Evolutionary conservation across 2,329 filamentous ascomycete species (phyloP), one percentile per base, ranked within the genome.

Genomic region (Tolypocladium tropicale): DNA sequence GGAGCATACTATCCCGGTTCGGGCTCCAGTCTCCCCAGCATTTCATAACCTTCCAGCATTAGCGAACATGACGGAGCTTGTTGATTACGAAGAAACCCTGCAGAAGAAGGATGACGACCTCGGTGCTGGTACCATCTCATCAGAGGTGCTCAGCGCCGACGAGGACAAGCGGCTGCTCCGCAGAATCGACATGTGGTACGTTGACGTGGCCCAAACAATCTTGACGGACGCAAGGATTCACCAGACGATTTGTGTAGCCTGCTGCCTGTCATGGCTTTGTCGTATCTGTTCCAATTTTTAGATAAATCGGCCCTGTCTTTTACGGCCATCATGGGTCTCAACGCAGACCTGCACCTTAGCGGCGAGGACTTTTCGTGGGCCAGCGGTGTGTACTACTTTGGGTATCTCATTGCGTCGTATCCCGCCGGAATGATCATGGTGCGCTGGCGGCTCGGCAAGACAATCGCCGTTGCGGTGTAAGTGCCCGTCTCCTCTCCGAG

Each of bases 251-350:
- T 9, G 9, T 32, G 6, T 9, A 76, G 76, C 68, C 60, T 82
- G 33, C 75, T 85, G 67, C 83, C 76, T 4, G 57, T 76, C 57
- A 74, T 78, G 72, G 80, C 69, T 55, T 73, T 60, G 62, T 79
- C 74, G 1, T 85, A 85, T 62, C 76, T 79, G n/a, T 68, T 84
- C 6, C 82, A 85, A 58, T 85, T 79, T 59, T 71, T 82, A 2
- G 83, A 86, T 68, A 85, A 86, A 65, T 79, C 78, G 0, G 77
- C 76, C 0, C 67, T 83, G 1, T 74, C 70, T n/a, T 79, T 78
- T 63, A 75, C 77, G 0, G 75, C 75, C 39, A 70, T 80, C 59
- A 74, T 80, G 73, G 76, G 77, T 1, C 64, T 81, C 5, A 70
- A 69, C 36, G 61, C 71, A 6, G 77, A 78, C 28, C 72, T 78